Percentiles rank a stretch among this genome's conserved stretches.
Conservation (phyloP, 306 rosid genomes). For the Acacia acuminata region DNA sequence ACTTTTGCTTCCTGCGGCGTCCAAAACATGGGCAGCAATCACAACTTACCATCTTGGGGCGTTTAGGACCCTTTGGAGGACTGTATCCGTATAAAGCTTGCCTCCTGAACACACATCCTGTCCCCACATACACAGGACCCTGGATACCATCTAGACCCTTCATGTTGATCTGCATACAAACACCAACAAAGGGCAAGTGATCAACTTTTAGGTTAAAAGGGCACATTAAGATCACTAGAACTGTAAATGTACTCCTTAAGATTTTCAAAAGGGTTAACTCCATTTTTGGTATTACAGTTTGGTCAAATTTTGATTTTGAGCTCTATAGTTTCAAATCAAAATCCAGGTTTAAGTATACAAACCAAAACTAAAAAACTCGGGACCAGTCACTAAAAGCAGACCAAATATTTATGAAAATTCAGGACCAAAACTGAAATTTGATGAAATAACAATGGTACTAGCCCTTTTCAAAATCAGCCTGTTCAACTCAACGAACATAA, state of each 20-base stretch:
- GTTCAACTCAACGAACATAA: not conserved
- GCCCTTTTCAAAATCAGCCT: not conserved
- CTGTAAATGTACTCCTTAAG: not conserved
- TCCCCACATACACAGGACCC: constrained; percentile 95
- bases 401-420: too few species aligned
- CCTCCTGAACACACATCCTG: constrained; percentile 96
- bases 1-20: constrained; percentile 73
- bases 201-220: not conserved
- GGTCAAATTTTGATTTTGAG: too few species aligned
- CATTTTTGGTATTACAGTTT: too few species aligned
- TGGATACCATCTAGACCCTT: constrained; percentile 95
- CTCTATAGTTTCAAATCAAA: too few species aligned
- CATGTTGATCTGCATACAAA: constrained; percentile 81
- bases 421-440: too few species aligned
- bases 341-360: too few species aligned
- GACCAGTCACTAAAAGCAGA: too few species aligned
- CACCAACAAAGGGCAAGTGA: constrained; percentile 23
- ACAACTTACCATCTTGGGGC: constrained; percentile 94
- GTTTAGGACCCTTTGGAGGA: constrained; percentile 91
- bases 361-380: too few species aligned
- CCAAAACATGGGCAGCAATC: constrained; percentile 96
- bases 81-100: constrained; percentile 90
- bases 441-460: too few species aligned
- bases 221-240: not conserved
- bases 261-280: not conserved